Conservation (phyloP, 352 stramenopile genomes). For the Pythium myriotylum region DNA sequence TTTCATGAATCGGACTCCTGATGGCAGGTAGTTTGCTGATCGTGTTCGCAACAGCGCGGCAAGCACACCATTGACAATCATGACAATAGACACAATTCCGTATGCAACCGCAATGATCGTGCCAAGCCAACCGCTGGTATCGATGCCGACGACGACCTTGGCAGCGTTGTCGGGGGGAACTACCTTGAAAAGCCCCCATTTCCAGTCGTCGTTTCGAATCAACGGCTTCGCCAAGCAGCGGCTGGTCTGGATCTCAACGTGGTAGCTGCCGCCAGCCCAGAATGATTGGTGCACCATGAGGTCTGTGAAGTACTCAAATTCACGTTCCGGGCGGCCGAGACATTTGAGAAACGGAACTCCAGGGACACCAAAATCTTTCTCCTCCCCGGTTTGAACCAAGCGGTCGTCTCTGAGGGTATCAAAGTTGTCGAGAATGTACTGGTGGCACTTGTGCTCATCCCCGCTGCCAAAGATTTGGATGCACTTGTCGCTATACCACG, state of each 20-base stretch:
- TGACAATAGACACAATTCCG: constrained; percentile 26
- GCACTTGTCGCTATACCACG: constrained; percentile 22
- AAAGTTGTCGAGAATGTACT: constrained; percentile 37
- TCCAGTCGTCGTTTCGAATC: not conserved
- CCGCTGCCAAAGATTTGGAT: not conserved
- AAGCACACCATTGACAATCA: constrained; percentile 28
- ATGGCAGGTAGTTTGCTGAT: constrained; percentile 18
- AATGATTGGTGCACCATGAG: constrained; percentile 36
- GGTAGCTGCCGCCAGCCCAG: constrained; percentile 37
- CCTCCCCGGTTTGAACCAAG: constrained; percentile 24
- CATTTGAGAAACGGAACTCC: constrained; percentile 34
- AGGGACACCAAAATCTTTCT: constrained; percentile 27
- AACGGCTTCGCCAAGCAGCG: constrained; percentile 20
- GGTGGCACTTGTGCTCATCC: constrained; percentile 27
- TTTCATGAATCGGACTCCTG: not conserved
- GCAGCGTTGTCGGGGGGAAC: constrained; percentile 6
- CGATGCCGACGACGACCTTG: constrained; percentile 16
- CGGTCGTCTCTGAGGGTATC: constrained; percentile 17
- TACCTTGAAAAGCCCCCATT: constrained; percentile 21
- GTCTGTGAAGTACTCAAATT: constrained; percentile 42
- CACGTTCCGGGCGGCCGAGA: constrained; percentile 15
- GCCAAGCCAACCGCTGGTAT: constrained; percentile 18
- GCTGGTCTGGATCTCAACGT: constrained; percentile 37
- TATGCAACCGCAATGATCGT: constrained; percentile 17
- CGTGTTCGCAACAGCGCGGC: constrained; percentile 10